Evolutionary conservation across 371 early-diverging fungal genomes (phyloP).

Genomic region (Apophysomyces sp.): DNA sequence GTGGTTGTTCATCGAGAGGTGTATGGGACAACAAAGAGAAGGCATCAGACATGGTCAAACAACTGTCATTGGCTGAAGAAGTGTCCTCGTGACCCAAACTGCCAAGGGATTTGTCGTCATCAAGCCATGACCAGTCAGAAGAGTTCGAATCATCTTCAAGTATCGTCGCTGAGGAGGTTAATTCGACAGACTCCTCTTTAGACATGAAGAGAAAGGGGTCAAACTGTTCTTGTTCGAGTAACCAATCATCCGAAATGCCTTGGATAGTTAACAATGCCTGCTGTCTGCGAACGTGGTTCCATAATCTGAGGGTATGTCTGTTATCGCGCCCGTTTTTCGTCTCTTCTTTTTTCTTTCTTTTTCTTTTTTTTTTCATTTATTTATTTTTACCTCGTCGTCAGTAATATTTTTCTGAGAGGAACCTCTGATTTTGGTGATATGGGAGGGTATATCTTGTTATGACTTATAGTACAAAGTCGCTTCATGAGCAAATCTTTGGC

Average conservation of each 20-base stretch:
- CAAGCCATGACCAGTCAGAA: slow-evolving; percentile 6
- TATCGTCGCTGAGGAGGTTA: neutral
- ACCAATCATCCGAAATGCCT: slow-evolving; percentile 8
- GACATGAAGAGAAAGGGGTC: neutral
- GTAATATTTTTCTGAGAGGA: slow-evolving; percentile 6
- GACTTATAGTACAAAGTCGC: slow-evolving; percentile 4
- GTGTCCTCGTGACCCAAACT: slow-evolving; percentile 2
- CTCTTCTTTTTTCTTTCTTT: neutral
- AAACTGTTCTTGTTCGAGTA: neutral
- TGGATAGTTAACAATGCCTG: neutral
- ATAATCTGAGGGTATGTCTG: slow-evolving; percentile 6
- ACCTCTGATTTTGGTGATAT: slow-evolving; percentile 4
- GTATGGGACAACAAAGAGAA: slow-evolving; percentile 2
- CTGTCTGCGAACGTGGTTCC: slow-evolving; percentile 8
- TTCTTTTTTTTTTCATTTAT: neutral
- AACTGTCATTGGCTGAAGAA: neutral
- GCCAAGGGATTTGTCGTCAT: slow-evolving; percentile 8
- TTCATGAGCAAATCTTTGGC: slow-evolving; percentile 10
- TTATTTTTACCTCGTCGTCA: slow-evolving; percentile 5
- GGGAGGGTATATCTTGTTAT: slow-evolving; percentile 7
- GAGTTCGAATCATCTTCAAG: slow-evolving; percentile 5
- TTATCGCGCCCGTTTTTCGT: neutral
- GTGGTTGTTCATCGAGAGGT: slow-evolving; percentile 1
- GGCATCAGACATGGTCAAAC: neutral
- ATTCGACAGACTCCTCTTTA: slow-evolving; percentile 1